Evolutionary conservation across 192 early-diverging fungal species (phyloP), one percentile per base, ranked within the genome.

Genomic region (Backusella tarrabulga): DNA sequence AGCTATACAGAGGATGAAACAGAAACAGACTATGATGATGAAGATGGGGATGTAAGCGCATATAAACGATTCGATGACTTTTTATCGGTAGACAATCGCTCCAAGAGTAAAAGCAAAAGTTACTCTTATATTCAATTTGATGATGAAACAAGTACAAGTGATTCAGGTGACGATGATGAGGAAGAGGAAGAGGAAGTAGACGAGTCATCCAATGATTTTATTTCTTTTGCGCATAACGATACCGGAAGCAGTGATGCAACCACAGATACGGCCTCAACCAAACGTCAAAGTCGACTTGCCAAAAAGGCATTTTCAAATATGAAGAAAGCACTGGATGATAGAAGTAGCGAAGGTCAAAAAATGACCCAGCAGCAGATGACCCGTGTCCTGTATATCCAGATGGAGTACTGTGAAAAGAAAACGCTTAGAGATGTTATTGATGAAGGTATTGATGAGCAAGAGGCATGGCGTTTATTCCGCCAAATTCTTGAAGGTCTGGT

Each of bases 401-500:
- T 99, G 97, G 96, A 99, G 84, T 99, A 98, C 80, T 98, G 97
- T 80, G 97, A 98, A 80, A 91, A 95, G 71, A 95, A 95, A 75
- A 97, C 97, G 0, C 83, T 98, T 4, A 87, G 87, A 76, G 94
- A 97, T 76, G 76, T 95, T 26, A 93, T 98, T 73, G 90, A 93
- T 38, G 87, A 88, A 75, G 92, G 93, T 0, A 70, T 98, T 14
- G 90, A 92, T 66, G 90, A 92, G 34, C 90, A 97, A 60, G 92
- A 94, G 78, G 83, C 86, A 11, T 98, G 83, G 97, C 85, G 92
- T 11, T 73, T 96, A 32, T 95, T 98, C 71, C 84, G 93, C 5
- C 97, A 98, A 83, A 92, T 98, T 14, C 81, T 98, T 67, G 97
- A 98, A 75, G 97, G 95, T 0, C 79, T 98, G 40, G 91, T 92